Conservation (phyloP, 2,329 filamentous ascomycete genomes). For the Stachybotrys chartarum region DNA sequence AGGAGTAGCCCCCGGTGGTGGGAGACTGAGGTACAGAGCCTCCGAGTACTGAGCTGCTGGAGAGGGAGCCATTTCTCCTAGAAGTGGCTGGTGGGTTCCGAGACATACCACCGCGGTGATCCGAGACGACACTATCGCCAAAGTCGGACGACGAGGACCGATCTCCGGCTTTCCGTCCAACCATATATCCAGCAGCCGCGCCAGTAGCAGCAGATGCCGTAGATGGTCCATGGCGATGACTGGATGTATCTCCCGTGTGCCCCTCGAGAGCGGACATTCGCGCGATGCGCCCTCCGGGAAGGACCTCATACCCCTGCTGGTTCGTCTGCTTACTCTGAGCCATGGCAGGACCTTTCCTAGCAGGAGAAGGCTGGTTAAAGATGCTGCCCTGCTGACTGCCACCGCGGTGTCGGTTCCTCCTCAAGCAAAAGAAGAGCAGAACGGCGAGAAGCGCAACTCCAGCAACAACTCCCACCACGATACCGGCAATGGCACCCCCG, state of each 20-base stretch:
- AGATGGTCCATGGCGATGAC: constrained; percentile 35
- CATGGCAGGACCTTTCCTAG: constrained; percentile 41
- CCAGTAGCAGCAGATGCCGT: constrained; percentile 32
- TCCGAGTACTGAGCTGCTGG: constrained; percentile 71
- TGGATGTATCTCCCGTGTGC: constrained; percentile 53
- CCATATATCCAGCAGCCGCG: constrained; percentile 40
- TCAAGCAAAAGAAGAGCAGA: constrained; percentile 61
- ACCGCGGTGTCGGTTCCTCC: constrained; percentile 39
- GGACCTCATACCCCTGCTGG: constrained; percentile 59
- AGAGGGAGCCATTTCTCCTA: constrained; percentile 81
- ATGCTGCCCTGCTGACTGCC: constrained; percentile 63
- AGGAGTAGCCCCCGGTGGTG: constrained; percentile 66
- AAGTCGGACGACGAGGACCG: constrained; percentile 64
- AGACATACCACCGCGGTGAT: constrained; percentile 47
- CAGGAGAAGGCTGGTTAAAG: constrained; percentile 84
- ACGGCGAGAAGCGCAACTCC: constrained; percentile 63
- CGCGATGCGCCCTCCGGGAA: constrained; percentile 83
- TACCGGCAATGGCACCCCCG: constrained; percentile 84
- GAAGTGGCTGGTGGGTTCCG: constrained; percentile 50
- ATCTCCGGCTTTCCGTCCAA: constrained; percentile 35
- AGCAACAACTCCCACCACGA: constrained; percentile 73
- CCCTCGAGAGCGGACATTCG: constrained; percentile 92
- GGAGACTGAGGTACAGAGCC: constrained; percentile 68
- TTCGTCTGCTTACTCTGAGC: constrained; percentile 26
- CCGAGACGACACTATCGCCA: constrained; percentile 64